A percentile compares a stretch with the other conserved stretches of the same genome.
These are phyloP conservation scores for Aspergillus aculeatus DNA, from an alignment of 2,329 filamentous ascomycete genomes.

Conservation along the genomic window DNA sequence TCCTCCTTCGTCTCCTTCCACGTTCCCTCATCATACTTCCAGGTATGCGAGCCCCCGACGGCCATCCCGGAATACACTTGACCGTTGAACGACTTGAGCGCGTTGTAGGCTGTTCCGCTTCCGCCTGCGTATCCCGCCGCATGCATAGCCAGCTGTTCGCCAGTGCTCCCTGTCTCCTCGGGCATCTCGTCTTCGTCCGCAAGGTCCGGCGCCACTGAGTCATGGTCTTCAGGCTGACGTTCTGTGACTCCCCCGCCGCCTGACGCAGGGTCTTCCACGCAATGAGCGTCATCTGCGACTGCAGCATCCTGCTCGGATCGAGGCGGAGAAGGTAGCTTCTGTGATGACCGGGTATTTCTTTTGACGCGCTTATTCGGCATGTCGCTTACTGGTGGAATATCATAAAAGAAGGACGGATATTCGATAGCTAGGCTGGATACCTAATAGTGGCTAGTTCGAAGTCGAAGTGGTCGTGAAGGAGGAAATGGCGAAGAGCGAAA, in stretches of 20 bases:
- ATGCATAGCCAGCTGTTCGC: neutral
- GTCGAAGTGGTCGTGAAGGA: neutral
- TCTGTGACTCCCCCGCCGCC: neutral
- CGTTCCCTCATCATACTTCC: slow-evolving; percentile 37
- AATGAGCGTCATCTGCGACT: slow-evolving; percentile 1
- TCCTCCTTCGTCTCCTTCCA: slow-evolving; percentile 40
- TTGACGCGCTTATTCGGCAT: slow-evolving; percentile 9
- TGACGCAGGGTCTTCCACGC: neutral
- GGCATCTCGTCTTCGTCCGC: slow-evolving; percentile 26
- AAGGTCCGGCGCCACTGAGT: neutral
- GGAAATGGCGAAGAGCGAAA: neutral
- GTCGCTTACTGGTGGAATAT: neutral
- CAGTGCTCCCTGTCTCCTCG: slow-evolving; percentile 15
- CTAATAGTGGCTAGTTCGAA: neutral
- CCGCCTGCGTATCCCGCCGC: neutral
- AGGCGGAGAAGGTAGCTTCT: slow-evolving; percentile 11
- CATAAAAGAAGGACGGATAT: neutral
- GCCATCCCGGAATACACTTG: slow-evolving; percentile 39
- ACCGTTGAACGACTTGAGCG: slow-evolving; percentile 34
- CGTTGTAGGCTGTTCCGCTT: slow-evolving; percentile 29
- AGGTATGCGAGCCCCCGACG: slow-evolving; percentile 38
- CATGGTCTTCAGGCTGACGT: neutral
- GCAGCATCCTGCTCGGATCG: slow-evolving; percentile 12
- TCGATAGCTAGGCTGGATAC: neutral
- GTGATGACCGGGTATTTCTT: neutral